Evolutionary conservation across 2,329 filamentous ascomycete genomes (phyloP).

Genomic region (Hypoxylon sp.): DNA sequence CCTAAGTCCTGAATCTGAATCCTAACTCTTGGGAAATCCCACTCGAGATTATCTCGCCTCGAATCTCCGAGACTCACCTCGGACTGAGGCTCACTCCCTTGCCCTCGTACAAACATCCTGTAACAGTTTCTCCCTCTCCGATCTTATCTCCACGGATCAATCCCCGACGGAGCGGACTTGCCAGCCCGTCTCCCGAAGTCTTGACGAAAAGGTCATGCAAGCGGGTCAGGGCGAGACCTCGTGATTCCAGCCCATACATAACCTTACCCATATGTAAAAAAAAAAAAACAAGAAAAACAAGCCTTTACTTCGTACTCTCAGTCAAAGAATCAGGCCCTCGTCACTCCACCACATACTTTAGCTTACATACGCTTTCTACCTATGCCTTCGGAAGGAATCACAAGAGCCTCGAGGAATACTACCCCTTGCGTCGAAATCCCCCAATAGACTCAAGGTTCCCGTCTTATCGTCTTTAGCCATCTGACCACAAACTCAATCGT

Average conservation of each 20-base stretch:
- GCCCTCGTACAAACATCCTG: slow-evolving; percentile 1
- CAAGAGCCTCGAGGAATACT: slow-evolving; percentile 38
- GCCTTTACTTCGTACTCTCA: background rate
- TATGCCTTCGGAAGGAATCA: slow-evolving; percentile 24
- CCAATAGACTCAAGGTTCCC: slow-evolving; percentile 12
- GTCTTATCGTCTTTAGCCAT: slow-evolving; percentile 28
- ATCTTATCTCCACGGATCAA: slow-evolving; percentile 42
- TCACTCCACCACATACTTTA: slow-evolving; percentile 27
- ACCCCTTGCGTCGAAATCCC: slow-evolving; percentile 32
- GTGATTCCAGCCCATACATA: slow-evolving; percentile 35
- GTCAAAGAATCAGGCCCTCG: slow-evolving; percentile 13
- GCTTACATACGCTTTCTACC: slow-evolving; percentile 7
- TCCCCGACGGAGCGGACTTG: slow-evolving; percentile 37
- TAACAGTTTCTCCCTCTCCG: slow-evolving; percentile 27
- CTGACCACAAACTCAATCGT: slow-evolving; percentile 28
- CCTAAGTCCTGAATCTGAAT: slow-evolving; percentile 34
- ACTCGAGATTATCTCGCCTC: slow-evolving; percentile 31
- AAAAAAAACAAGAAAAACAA: no score
- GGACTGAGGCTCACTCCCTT: slow-evolving; percentile 27
- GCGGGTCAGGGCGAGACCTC: slow-evolving; percentile 24
- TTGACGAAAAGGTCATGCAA: slow-evolving; percentile 34
- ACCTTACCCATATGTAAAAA: slow-evolving; percentile 7
- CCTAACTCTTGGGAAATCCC: slow-evolving; percentile 2
- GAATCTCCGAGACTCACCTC: slow-evolving; percentile 42
- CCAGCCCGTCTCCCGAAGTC: slow-evolving; percentile 15